Conservation (phyloP, 2,329 filamentous ascomycete genomes). For the Ophiocordyceps unilateralis region DNA sequence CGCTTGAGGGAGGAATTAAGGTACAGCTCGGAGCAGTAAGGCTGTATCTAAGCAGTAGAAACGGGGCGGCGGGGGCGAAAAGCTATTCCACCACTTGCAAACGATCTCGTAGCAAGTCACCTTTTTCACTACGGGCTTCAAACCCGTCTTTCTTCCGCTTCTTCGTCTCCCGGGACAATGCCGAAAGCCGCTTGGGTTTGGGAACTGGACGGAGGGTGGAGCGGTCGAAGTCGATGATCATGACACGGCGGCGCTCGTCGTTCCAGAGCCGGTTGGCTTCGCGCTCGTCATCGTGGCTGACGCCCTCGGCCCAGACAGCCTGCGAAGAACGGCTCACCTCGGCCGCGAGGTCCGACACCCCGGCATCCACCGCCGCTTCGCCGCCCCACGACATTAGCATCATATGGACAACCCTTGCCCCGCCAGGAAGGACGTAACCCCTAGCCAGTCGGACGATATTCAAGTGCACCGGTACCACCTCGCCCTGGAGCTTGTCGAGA, state of each 20-base stretch:
- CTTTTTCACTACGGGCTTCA: neutral
- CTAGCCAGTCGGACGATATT: neutral
- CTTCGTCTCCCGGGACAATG: neutral
- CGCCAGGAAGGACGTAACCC: constrained; percentile 4
- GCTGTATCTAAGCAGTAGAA: no score
- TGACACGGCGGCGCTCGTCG: constrained; percentile 6
- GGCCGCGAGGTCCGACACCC: neutral
- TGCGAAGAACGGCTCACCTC: constrained; percentile 4
- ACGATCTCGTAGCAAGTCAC: neutral
- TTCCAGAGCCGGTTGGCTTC: constrained; percentile 8
- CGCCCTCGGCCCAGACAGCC: constrained; percentile 4
- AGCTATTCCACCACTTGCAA: neutral
- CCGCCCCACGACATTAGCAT: constrained; percentile 11
- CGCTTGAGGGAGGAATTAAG: no score
- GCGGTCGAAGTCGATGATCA: constrained; percentile 8
- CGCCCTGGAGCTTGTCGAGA: constrained; percentile 7
- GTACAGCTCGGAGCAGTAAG: no score
- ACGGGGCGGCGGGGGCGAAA: no score
- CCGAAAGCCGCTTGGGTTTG: constrained; percentile 1
- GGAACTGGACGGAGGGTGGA: neutral
- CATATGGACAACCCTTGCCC: constrained; percentile 5
- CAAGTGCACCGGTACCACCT: constrained; percentile 1
- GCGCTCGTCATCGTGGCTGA: constrained; percentile 6
- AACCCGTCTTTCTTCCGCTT: neutral
- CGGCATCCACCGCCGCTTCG: neutral